Evolutionary conservation across 2,329 filamentous ascomycete species (phyloP).

Genomic region (Aspergillus sp.): DNA sequence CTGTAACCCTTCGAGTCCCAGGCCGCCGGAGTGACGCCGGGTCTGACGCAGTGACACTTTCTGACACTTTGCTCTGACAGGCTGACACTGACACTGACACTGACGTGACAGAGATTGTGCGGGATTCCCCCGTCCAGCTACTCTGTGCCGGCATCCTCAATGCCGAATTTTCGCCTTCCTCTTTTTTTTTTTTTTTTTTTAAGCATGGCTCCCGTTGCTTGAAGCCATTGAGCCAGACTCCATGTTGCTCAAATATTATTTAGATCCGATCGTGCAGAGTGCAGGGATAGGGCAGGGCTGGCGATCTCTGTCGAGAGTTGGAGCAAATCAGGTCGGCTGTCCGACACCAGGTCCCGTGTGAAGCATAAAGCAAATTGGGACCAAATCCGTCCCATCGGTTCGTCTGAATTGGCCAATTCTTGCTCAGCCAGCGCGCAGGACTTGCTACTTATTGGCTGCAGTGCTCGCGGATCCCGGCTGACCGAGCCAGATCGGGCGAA

Average conservation of each 20-base stretch:
- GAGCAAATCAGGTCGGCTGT: neutral
- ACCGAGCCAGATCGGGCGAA: slow-evolving; percentile 3
- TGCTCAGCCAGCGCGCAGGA: neutral
- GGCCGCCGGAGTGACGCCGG: neutral
- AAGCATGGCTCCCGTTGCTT: neutral
- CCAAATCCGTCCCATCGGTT: slow-evolving; percentile 1
- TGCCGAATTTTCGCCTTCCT: neutral
- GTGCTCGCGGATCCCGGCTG: neutral
- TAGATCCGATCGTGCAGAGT: slow-evolving; percentile 13
- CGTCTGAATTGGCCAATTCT: slow-evolving; percentile 6
- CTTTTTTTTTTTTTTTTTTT: neutral
- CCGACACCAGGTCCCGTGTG: neutral
- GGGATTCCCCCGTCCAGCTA: neutral
- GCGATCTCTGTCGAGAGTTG: slow-evolving; percentile 13
- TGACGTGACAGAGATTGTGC: neutral
- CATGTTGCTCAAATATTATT: neutral
- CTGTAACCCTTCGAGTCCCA: neutral
- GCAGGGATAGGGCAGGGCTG: slow-evolving; percentile 12
- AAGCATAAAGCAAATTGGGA: neutral
- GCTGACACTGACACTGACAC: neutral
- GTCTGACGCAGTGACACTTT: neutral
- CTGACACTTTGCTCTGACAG: slow-evolving; percentile 7
- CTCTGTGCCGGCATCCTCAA: neutral
- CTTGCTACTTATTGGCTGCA: neutral
- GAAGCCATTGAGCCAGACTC: too few species aligned